Percentiles rank a stretch among this genome's conserved stretches.
Evolutionary conservation across 352 stramenopile species (phyloP).

Genomic region (Thraustotheca clavata): DNA sequence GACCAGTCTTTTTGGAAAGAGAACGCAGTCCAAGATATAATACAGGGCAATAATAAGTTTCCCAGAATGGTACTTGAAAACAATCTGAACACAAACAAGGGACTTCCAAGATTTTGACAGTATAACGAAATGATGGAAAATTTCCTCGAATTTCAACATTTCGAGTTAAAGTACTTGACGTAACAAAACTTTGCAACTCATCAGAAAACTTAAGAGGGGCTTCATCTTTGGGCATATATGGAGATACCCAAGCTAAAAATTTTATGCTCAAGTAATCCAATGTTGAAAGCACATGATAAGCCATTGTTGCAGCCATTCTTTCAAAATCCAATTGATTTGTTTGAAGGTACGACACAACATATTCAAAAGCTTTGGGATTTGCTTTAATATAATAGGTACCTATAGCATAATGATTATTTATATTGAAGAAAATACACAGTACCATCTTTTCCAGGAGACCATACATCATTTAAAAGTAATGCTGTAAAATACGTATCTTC

Average conservation of each 20-base stretch:
- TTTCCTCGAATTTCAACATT: neutral
- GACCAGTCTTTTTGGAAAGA: neutral
- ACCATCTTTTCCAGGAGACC: neutral
- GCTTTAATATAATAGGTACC: neutral
- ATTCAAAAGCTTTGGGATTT: neutral
- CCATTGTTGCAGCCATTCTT: neutral
- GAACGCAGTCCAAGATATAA: neutral
- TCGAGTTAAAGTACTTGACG: neutral
- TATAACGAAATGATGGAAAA: neutral
- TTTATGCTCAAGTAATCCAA: conserved; percentile 1
- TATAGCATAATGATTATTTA: neutral
- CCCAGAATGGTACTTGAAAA: no score
- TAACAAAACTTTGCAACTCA: neutral
- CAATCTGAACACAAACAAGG: neutral
- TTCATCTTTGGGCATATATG: neutral
- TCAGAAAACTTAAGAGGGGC: neutral
- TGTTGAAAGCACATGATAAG: neutral
- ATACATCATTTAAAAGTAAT: neutral
- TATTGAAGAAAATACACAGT: no score
- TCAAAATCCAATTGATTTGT: neutral
- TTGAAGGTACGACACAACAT: neutral
- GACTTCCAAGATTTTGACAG: neutral
- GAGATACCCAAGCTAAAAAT: neutral
- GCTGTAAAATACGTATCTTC: neutral
- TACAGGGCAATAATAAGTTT: neutral